A percentile compares a stretch with the other conserved stretches of the same genome.
These are phyloP conservation scores for Teratosphaeria pseudoeucalypti DNA, from an alignment of 2,329 filamentous ascomycete species.

Conservation along the genomic window DNA sequence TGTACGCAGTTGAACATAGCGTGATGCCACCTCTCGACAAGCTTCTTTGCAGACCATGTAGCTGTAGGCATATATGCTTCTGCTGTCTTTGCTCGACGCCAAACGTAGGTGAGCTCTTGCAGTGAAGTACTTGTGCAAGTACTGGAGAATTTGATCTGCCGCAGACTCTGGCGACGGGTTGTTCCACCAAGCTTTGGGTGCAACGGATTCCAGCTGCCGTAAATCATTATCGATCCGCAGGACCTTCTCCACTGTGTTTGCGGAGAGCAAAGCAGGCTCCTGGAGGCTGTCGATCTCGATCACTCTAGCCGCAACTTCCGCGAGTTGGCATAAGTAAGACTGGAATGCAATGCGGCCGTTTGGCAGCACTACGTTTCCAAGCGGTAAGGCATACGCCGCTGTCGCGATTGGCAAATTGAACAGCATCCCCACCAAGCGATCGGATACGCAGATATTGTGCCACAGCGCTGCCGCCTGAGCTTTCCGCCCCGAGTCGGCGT, in stretches of 20 bases:
- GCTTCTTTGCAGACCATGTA: constrained; percentile 17
- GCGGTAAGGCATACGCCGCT: constrained; percentile 1
- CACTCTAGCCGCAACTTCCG: constrained; percentile 6
- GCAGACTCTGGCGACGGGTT: constrained; percentile 2
- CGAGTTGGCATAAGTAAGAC: constrained; percentile 6
- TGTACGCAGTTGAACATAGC: constrained; percentile 13
- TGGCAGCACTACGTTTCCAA: neutral
- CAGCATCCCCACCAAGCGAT: constrained; percentile 4
- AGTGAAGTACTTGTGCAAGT: constrained; percentile 19
- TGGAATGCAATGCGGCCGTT: constrained; percentile 1
- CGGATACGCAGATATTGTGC: constrained; percentile 2
- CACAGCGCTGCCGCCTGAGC: neutral
- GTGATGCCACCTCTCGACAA: constrained; percentile 10
- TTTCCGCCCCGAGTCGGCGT: neutral
- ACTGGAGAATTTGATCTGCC: constrained; percentile 15
- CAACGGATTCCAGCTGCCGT: constrained; percentile 11
- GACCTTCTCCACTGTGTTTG: constrained; percentile 7
- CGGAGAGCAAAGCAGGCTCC: neutral
- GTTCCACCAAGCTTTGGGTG: constrained; percentile 17
- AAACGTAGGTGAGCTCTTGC: constrained; percentile 16
- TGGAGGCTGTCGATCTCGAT: constrained; percentile 5
- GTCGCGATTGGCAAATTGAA: constrained; percentile 6
- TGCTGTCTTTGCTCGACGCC: constrained; percentile 16
- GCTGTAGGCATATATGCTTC: constrained; percentile 16
- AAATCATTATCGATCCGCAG: constrained; percentile 17